phyloP scores from a whole-genome alignment of 1,139 yeast genomes.

The Yamadazyma sp. region DNA sequence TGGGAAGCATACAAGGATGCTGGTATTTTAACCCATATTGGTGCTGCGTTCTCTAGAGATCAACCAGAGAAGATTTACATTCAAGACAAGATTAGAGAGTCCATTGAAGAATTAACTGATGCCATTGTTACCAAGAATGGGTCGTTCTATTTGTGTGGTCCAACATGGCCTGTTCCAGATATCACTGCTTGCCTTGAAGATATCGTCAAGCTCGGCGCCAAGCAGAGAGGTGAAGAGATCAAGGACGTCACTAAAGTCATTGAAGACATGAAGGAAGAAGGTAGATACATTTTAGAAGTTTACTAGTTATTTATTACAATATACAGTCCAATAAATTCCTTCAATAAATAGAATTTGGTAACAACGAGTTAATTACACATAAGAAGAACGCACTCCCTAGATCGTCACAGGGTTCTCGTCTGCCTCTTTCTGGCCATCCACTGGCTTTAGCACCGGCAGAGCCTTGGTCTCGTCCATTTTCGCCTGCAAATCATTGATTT shows the following conservation, averaged over 20 bases:
- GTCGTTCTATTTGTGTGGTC: conserved; percentile 95
- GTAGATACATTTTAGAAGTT: conserved; percentile 91
- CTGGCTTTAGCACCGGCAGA: conserved; percentile 20
- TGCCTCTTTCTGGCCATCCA: conserved; percentile 1
- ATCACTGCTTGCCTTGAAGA: conserved; percentile 89
- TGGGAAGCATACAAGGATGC: conserved; percentile 97
- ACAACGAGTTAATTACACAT: no score
- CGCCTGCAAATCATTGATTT: conserved; percentile 58
- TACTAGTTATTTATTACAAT: conserved; percentile 84
- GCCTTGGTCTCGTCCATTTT: conserved; percentile 48
- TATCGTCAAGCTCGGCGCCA: conserved; percentile 72
- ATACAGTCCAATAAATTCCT: conserved; percentile 7
- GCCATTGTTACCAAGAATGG: conserved; percentile 81
- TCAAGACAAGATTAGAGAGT: conserved; percentile 88
- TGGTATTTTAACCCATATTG: conserved; percentile 88
- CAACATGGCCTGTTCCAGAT: conserved; percentile 99
- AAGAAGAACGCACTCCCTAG: no score
- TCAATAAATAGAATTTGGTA: no score
- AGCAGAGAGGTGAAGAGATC: conserved; percentile 60
- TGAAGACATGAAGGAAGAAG: conserved; percentile 91
- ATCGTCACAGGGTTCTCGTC: no score
- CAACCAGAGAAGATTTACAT: conserved; percentile 93
- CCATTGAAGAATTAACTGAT: conserved; percentile 67
- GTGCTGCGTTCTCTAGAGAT: conserved; percentile 98
- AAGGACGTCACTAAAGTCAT: conserved; percentile 74